Base-by-base conservation (phyloP, 1,284 basidiomycete species). In the Xerocomus minutiporus region DNA sequence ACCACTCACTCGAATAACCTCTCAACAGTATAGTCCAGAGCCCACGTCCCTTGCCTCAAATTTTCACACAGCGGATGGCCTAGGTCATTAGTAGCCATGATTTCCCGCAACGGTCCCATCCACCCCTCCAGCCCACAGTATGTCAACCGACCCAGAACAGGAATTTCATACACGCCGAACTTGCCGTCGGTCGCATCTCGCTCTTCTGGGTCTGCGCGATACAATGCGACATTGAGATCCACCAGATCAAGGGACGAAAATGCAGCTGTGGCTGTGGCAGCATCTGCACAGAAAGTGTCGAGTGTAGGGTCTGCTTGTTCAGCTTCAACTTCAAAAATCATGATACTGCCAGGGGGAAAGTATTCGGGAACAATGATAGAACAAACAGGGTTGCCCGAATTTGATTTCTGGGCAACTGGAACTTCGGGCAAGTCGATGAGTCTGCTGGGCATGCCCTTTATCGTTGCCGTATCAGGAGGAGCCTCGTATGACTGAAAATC, bases 101-200 rank as follows among this genome's bases (percentile, higher is more conserved):
- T 83, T 55, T 84, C 81, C 39, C 82, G 78, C 49, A 97, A 73
- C 0, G 86, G 85, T 58, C 88, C 83, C 92, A 97, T 97, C 92
- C 93, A 97, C 1, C 94, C 95, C 68, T 97, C 92, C 47, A 97
- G 70, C 28, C 94, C 94, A 64, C 93, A 97, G 70, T 96, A 97
- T 11, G 82, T 83, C 64, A 93, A 73, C 51, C 79, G 78, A 0
- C 88, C 91, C 34, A 84, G 68, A 28, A 79, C 81, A 9, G 93
- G 89, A 31, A 97, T 73, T 48, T 84, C 78, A 70, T 97, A 97
- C 1, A 76, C 80, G 5, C 94, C 93, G 65, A 83, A 82, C 56
- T 78, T 73, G 2, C 84, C 84, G 7, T 65, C 71, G 13, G 91
- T 95, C 1, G 90, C 89, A 66, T 97, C 94, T 23, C 83, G 75